phyloP scores from a whole-genome alignment of 345 rosid species.

The Mallotus nudiflorus region DNA sequence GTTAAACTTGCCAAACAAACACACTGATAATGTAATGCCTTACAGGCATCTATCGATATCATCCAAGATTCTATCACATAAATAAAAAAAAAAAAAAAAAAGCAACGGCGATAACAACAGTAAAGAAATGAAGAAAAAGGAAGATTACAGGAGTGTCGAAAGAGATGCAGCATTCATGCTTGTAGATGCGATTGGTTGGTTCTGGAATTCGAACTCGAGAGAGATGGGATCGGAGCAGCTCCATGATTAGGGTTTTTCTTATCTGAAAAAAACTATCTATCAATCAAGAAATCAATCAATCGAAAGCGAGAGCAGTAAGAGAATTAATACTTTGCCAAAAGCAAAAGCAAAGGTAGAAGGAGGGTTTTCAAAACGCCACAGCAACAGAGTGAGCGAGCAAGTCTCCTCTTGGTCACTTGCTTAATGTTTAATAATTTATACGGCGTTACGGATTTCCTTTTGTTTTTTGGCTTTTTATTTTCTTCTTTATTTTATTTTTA shows the following conservation, averaged over 20 bases:
- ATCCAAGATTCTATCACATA: too few species aligned
- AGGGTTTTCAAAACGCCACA: background rate
- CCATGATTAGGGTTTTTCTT: constrained; percentile 45
- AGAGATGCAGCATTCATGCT: constrained; percentile 94
- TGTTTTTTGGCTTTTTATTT: too few species aligned
- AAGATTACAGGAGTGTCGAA: constrained; percentile 80
- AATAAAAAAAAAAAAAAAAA: too few species aligned
- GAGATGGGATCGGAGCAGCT: constrained; percentile 86
- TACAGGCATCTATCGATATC: too few species aligned
- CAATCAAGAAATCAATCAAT: background rate
- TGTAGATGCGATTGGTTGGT: constrained; percentile 96
- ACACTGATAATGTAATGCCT: too few species aligned
- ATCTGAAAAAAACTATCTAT: background rate
- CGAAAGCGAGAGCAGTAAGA: background rate
- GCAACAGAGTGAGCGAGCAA: too few species aligned
- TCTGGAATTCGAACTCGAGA: constrained; percentile 99
- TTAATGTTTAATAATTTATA: too few species aligned
- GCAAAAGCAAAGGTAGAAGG: too few species aligned
- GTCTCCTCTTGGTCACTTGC: too few species aligned
- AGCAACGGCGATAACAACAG: background rate
- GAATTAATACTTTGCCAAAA: constrained; percentile 14
- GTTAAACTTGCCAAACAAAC: too few species aligned
- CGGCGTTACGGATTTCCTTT: too few species aligned
- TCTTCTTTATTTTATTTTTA: too few species aligned
- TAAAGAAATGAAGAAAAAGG: background rate